phyloP scores from a whole-genome alignment of 2,329 filamentous ascomycete genomes.

The Teratosphaeria zuluensis region DNA sequence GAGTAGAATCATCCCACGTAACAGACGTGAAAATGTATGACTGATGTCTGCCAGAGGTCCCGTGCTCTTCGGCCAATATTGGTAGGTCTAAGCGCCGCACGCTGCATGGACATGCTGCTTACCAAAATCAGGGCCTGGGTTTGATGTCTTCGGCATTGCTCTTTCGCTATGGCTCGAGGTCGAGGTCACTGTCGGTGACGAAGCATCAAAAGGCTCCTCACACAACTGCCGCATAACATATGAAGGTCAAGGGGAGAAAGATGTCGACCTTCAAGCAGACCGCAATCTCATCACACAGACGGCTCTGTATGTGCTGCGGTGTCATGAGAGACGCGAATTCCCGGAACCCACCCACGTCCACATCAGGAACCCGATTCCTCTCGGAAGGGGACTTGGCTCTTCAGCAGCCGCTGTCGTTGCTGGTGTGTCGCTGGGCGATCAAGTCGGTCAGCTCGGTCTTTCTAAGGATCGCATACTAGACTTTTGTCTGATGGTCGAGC shows the following conservation, averaged over 20 bases:
- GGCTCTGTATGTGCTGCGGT: conserved; percentile 87
- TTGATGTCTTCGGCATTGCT: conserved; percentile 94
- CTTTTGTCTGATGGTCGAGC: conserved; percentile 92
- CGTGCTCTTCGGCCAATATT: conserved; percentile 95
- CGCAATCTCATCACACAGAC: conserved; percentile 89
- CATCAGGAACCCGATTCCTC: conserved; percentile 88
- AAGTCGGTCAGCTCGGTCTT: conserved; percentile 71
- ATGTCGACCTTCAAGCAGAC: conserved; percentile 75
- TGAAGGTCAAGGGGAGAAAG: conserved; percentile 68
- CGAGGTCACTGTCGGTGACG: conserved; percentile 63
- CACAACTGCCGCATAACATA: conserved; percentile 88
- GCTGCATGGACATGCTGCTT: not conserved
- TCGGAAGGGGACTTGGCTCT: conserved; percentile 87
- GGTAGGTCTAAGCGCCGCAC: conserved; percentile 31
- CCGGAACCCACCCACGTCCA: conserved; percentile 81
- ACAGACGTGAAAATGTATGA: not conserved
- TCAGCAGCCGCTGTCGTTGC: conserved; percentile 93
- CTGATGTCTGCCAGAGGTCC: conserved; percentile 41
- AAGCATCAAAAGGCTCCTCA: conserved; percentile 45
- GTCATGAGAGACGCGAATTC: conserved; percentile 77
- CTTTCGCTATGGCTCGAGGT: conserved; percentile 91
- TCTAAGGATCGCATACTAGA: conserved; percentile 78
- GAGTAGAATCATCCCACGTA: not conserved
- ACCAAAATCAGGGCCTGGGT: conserved; percentile 56
- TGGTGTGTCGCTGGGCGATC: conserved; percentile 84